Percentiles rank a stretch among this genome's conserved stretches.
Evolutionary conservation across 2,329 filamentous ascomycete genomes (phyloP).

Genomic region (Arthrobotrys conoides): DNA sequence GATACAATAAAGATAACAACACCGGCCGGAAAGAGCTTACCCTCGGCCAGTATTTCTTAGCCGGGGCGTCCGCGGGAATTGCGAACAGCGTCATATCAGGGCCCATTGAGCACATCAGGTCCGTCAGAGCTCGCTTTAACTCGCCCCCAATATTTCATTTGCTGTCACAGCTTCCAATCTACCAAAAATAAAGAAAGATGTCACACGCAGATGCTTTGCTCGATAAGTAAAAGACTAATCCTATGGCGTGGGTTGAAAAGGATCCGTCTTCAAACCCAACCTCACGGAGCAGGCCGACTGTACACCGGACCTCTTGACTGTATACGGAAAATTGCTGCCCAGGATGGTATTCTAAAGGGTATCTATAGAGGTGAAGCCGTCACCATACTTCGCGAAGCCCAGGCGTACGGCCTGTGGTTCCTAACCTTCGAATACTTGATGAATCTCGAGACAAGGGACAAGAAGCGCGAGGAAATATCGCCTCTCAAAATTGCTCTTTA

Average conservation of each 20-base stretch:
- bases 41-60: slow-evolving; percentile 88
- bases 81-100: slow-evolving; percentile 75
- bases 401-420: slow-evolving; percentile 97
- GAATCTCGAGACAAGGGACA: slow-evolving; percentile 86
- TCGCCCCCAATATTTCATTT: slow-evolving; percentile 4
- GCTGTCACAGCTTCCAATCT: background rate
- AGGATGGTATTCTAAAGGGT: slow-evolving; percentile 78
- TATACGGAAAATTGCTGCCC: slow-evolving; percentile 82
- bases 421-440: slow-evolving; percentile 95
- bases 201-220: slow-evolving; percentile 45
- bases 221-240: slow-evolving; percentile 44
- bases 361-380: slow-evolving; percentile 90
- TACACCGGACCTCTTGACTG: slow-evolving; percentile 92
- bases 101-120: slow-evolving; percentile 59
- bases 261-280: slow-evolving; percentile 95
- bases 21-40: slow-evolving; percentile 72
- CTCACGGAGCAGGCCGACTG: slow-evolving; percentile 82
- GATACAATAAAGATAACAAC: slow-evolving; percentile 73
- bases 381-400: slow-evolving; percentile 88
- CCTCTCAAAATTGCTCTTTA: slow-evolving; percentile 90
- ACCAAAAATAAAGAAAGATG: background rate
- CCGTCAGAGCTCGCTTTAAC: slow-evolving; percentile 33
- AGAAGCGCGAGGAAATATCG: slow-evolving; percentile 83
- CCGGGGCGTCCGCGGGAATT: slow-evolving; percentile 92
- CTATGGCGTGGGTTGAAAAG: slow-evolving; percentile 66